These are phyloP conservation scores for Chloromonas sp. DNA, from an alignment of 163 green algal species.

Conservation along the genomic window DNA sequence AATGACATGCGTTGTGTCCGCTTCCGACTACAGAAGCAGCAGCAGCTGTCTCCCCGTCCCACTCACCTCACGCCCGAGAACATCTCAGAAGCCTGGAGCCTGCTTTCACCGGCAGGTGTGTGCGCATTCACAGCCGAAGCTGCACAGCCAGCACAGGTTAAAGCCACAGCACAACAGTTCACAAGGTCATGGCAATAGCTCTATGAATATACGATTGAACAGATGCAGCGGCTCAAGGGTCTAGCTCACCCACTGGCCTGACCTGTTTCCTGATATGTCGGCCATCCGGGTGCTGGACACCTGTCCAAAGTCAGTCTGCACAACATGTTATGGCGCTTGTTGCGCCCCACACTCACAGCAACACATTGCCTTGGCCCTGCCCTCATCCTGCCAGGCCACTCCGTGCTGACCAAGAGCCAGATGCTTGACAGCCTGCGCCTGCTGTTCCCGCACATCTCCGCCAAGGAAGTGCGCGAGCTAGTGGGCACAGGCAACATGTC, in stretches of 20 bases:
- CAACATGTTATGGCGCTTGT: too few species aligned
- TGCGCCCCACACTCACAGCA: background rate
- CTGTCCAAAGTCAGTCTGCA: too few species aligned
- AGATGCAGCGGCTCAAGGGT: too few species aligned
- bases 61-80: conserved; percentile 4
- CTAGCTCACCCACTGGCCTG: too few species aligned
- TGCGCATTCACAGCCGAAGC: background rate
- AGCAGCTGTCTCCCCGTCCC: too few species aligned
- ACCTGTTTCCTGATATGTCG: too few species aligned
- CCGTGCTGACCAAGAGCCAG: conserved; percentile 19
- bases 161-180: background rate
- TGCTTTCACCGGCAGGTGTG: conserved; percentile 12
- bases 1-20: too few species aligned
- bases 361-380: background rate
- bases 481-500: conserved; percentile 23
- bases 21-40: too few species aligned
- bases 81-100: conserved; percentile 8
- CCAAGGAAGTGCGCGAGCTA: conserved; percentile 13
- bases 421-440: conserved; percentile 12
- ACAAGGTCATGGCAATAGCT: background rate
- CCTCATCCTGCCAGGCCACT: conserved; percentile 10
- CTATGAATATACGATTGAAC: too few species aligned
- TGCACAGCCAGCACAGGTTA: background rate
- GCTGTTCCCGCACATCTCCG: conserved; percentile 17
- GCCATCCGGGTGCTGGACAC: too few species aligned